A percentile compares a stretch with the other conserved stretches of the same genome.
Evolutionary conservation across 176 grass and related monocot species (phyloP).

Genomic region (Areca catechu): DNA sequence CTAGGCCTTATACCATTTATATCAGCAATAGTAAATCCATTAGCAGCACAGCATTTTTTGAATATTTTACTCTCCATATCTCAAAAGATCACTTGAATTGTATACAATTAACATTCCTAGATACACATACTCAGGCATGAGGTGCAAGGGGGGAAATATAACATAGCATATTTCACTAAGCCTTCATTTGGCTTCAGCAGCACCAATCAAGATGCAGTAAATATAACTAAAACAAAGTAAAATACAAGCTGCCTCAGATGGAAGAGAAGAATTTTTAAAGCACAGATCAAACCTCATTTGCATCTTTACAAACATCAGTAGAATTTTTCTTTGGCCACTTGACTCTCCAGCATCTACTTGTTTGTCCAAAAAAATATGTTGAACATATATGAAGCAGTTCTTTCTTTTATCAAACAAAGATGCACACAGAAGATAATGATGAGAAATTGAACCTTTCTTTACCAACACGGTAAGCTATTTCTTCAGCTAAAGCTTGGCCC

Average conservation of each 20-base stretch:
- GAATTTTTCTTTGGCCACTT: conserved; percentile 76
- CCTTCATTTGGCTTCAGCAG: too few species aligned
- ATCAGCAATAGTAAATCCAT: too few species aligned
- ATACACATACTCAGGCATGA: too few species aligned
- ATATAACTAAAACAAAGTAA: too few species aligned
- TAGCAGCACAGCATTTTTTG: too few species aligned
- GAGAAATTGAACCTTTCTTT: conserved; percentile 69
- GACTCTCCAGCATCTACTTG: conserved; percentile 90
- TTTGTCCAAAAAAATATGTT: conserved; percentile 16
- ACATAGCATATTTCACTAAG: too few species aligned
- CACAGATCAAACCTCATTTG: conserved; percentile 69
- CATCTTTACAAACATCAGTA: conserved; percentile 77
- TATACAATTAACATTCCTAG: too few species aligned
- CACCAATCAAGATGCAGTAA: too few species aligned
- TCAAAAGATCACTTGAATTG: too few species aligned
- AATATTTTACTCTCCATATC: too few species aligned
- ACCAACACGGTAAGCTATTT: conserved; percentile 82
- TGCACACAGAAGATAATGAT: conserved; percentile 9
- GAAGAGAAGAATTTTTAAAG: not conserved
- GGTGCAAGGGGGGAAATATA: too few species aligned
- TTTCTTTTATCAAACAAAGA: not conserved
- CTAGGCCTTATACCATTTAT: too few species aligned
- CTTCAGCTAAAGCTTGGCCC: conserved; percentile 87
- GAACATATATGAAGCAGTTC: not conserved
- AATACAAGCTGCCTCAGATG: not conserved